Percentiles rank a stretch among this genome's conserved stretches.
Evolutionary conservation across 768 basidiomycete species (phyloP).

Genomic region (Mrakia blollopis): DNA sequence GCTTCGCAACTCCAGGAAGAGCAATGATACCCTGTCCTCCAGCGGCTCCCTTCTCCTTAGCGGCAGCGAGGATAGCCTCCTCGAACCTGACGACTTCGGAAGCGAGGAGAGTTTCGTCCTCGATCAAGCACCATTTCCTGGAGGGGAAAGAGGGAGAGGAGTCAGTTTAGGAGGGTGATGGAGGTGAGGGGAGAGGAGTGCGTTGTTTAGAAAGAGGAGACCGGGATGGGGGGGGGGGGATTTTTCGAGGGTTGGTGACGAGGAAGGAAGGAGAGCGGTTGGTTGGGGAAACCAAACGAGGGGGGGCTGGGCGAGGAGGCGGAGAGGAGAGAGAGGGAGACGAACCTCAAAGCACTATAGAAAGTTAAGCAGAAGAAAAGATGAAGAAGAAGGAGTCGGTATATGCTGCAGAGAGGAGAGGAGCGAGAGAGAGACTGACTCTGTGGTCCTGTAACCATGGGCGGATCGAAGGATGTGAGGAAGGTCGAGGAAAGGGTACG

Average conservation of each 20-base stretch:
- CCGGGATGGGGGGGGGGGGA: not conserved
- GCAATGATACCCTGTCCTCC: slow-evolving; percentile 30
- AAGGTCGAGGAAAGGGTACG: slow-evolving; percentile 26
- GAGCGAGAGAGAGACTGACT: not conserved
- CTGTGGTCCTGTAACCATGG: slow-evolving; percentile 31
- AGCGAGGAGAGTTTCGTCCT: slow-evolving; percentile 28
- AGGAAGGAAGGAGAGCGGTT: not conserved
- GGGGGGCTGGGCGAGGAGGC: not conserved
- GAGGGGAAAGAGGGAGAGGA: not conserved
- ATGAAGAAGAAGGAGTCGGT: not conserved
- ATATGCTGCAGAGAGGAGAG: not conserved
- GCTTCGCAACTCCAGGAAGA: slow-evolving; percentile 29
- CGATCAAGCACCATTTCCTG: slow-evolving; percentile 37
- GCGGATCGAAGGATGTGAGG: slow-evolving; percentile 33
- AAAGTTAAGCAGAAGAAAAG: not conserved
- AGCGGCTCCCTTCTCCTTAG: slow-evolving; percentile 22
- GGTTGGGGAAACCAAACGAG: not conserved
- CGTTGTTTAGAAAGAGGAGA: not conserved
- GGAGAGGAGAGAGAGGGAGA: not conserved
- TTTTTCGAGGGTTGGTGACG: not conserved
- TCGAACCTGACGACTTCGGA: slow-evolving; percentile 32
- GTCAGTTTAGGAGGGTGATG: not conserved
- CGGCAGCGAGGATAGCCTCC: slow-evolving; percentile 31
- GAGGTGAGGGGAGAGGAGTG: not conserved
- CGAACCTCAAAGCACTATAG: slow-evolving; percentile 10